These are phyloP conservation scores for Candida tibetensis DNA, from an alignment of 805 yeast genomes.

Conservation along the genomic window DNA sequence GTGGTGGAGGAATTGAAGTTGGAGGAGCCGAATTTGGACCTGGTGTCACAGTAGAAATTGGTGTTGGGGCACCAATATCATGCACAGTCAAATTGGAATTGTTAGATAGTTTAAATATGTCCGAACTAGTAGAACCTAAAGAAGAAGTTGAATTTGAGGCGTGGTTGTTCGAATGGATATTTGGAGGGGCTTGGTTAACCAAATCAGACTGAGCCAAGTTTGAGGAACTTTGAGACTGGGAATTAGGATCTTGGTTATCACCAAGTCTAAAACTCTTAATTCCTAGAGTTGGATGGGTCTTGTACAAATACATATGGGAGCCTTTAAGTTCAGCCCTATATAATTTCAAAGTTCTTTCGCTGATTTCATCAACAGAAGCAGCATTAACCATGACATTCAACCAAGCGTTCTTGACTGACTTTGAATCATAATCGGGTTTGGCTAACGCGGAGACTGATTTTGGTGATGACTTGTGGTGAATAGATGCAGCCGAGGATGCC, in stretches of 20 bases:
- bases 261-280: slow-evolving; percentile 29
- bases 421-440: slow-evolving; percentile 31
- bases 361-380: slow-evolving; percentile 28
- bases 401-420: slow-evolving; percentile 34
- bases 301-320: slow-evolving; percentile 59
- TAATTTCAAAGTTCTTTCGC: slow-evolving; percentile 42
- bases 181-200: neutral
- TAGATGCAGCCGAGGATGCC: slow-evolving; percentile 1
- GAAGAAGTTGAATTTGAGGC: slow-evolving; percentile 4
- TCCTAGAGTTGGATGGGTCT: slow-evolving; percentile 49
- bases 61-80: slow-evolving; percentile 5
- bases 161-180: neutral
- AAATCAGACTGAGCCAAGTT: neutral
- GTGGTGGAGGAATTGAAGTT: slow-evolving; percentile 4
- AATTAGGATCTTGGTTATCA: slow-evolving; percentile 4
- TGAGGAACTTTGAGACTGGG: neutral
- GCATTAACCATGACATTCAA: slow-evolving; percentile 36
- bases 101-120: slow-evolving; percentile 16
- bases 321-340: slow-evolving; percentile 71
- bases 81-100: slow-evolving; percentile 14
- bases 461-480: neutral
- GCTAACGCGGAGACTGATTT: slow-evolving; percentile 19
- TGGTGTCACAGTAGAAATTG: slow-evolving; percentile 1
- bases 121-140: slow-evolving; percentile 6
- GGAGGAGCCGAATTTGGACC: neutral